phyloP scores from a whole-genome alignment of 2,329 filamentous ascomycete genomes.

The Phyllachora maydis region DNA sequence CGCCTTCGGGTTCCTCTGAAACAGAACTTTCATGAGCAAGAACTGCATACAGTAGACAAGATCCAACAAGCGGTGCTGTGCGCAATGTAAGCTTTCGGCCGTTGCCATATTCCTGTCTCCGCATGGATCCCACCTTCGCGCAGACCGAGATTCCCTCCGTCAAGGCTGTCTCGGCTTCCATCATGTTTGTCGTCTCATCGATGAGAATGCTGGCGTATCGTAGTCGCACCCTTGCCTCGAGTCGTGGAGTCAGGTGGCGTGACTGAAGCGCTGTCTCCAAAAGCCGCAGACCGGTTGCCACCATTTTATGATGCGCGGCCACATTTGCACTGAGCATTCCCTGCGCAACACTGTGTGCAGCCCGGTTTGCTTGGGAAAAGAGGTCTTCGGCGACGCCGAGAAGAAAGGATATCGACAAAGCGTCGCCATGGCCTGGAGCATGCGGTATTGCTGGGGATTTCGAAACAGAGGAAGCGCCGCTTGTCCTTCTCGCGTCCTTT shows the following conservation, averaged over 20 bases:
- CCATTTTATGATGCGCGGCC: conserved; percentile 48
- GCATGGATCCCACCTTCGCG: conserved; percentile 30
- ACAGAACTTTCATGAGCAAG: conserved; percentile 47
- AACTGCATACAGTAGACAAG: conserved; percentile 64
- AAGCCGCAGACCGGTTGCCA: conserved; percentile 53
- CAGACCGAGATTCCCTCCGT: conserved; percentile 52
- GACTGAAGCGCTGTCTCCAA: conserved; percentile 48
- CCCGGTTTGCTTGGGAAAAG: conserved; percentile 40
- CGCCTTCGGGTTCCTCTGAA: conserved; percentile 49
- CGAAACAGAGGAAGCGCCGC: conserved; percentile 7
- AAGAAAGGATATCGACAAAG: conserved; percentile 40
- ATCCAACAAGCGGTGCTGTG: conserved; percentile 35
- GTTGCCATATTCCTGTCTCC: too few relatives aligned
- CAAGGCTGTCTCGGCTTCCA: conserved; percentile 51
- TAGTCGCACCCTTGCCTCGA: conserved; percentile 48
- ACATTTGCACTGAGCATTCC: conserved; percentile 28
- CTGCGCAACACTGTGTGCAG: conserved; percentile 25
- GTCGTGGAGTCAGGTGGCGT: conserved; percentile 35
- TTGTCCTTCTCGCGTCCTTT: conserved; percentile 7
- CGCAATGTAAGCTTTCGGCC: conserved; percentile 4
- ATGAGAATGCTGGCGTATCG: conserved; percentile 52
- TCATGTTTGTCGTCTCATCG: conserved; percentile 58
- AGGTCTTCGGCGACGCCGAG: conserved; percentile 60
- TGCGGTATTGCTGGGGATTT: conserved; percentile 16
- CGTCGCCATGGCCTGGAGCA: conserved; percentile 24